Base-by-base conservation (phyloP, 768 basidiomycete species). In the Russula emetica region DNA sequence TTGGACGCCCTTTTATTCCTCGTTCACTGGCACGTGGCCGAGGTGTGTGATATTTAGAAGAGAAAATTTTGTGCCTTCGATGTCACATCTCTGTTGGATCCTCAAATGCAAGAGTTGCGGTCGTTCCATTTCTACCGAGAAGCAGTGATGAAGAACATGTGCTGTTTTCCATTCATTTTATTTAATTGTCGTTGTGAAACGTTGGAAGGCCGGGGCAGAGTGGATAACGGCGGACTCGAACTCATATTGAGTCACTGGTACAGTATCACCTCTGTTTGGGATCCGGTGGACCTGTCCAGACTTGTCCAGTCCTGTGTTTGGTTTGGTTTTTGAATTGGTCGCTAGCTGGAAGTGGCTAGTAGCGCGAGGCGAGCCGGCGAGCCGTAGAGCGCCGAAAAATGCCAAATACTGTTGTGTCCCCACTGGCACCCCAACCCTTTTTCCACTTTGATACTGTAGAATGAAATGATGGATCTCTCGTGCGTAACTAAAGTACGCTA, bases 391-490 rank as follows among this genome's bases (percentile, higher is more conserved):
- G 49, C 24, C 24, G 7, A 16, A 45, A 26, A 18, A 7, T 36
- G 36, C 42, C 22, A 22, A 44, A 44, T 44, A 16, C 14, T 40
- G 38, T 44, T 0, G 18, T 42, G 20, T 6, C 2, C 40, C 16
- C 16, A 0, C 2, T 0, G 18, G 18, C 42, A 42, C 10, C 42
- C 52, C 10, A 40, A 40, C 38, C 38, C 14, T 40, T 55, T 45
- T 61, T 61, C n/a, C 45, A 13, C 20, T 58, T 57, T 44, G 16
- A 34, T 58, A n/a, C n/a, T n/a, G n/a, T n/a, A 58, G 56, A 45
- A 42, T 11, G 32, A 34, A 20, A 8, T 32, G 60, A 53, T 54
- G 44, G 52, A 61, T 61, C 53, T 60, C 51, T 11, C 10, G 5
- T 10, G n/a, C 3, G 13, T 5, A 40, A 50, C 22, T 26, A 24